These are phyloP conservation scores for Theobroma grandiflorum DNA, from an alignment of 441 rosid species.

Conservation along the genomic window DNA sequence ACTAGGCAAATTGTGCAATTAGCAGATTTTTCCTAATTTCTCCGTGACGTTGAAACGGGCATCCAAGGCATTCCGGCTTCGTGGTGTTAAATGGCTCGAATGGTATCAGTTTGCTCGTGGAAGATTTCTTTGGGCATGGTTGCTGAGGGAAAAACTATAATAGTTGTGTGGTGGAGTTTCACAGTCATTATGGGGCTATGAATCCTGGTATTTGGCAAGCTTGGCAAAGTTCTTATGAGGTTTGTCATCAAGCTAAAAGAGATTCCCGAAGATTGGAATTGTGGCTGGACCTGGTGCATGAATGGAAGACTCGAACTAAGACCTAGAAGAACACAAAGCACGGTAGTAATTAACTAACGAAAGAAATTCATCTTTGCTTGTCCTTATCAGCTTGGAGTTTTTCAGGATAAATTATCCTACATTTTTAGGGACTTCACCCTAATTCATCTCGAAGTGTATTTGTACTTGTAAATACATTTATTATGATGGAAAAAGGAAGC, in stretches of 20 bases:
- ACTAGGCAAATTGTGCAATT: no score
- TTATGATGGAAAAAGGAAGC: no score
- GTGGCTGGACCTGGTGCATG: constrained; percentile 35
- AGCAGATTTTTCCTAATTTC: neutral
- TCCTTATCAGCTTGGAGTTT: no score
- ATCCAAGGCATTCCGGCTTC: constrained; percentile 15
- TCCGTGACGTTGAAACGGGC: constrained; percentile 23
- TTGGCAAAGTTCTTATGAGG: constrained; percentile 31
- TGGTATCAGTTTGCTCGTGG: constrained; percentile 17
- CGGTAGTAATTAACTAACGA: no score
- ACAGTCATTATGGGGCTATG: constrained; percentile 39
- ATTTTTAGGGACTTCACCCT: no score
- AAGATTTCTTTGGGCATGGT: constrained; percentile 27
- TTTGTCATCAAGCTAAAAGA: constrained; percentile 27
- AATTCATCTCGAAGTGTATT: no score
- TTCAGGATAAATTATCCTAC: no score
- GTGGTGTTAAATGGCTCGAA: constrained; percentile 22
- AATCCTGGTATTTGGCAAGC: constrained; percentile 19
- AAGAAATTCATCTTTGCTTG: no score
- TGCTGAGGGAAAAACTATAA: constrained; percentile 25
- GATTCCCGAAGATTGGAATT: constrained; percentile 38
- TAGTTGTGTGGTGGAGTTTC: constrained; percentile 9
- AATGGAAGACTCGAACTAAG: no score
- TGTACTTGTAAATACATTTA: no score
- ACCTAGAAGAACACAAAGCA: no score